A percentile compares a stretch with the other conserved stretches of the same genome.
These are phyloP conservation scores for Eutrema heterophyllum DNA, from an alignment of 345 rosid genomes.

Conservation along the genomic window DNA sequence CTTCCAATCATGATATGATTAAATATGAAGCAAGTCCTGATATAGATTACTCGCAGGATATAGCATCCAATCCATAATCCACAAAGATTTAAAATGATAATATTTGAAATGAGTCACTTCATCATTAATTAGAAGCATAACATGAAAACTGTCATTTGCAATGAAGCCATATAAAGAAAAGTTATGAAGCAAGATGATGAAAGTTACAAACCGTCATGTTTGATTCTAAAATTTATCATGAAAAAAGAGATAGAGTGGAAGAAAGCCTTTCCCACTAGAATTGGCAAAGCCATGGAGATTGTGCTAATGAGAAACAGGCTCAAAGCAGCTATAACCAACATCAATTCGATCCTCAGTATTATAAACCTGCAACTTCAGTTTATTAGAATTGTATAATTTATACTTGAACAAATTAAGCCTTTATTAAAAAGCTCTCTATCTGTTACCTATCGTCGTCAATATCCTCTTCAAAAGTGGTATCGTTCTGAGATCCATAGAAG, in stretches of 20 bases:
- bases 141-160: background rate
- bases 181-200: background rate
- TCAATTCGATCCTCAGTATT: background rate
- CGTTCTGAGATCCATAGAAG: background rate
- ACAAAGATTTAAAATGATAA: background rate
- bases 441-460: background rate
- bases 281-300: conserved; percentile 2
- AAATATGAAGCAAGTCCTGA: background rate
- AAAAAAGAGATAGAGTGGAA: background rate
- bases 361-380: background rate
- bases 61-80: conserved; percentile 5
- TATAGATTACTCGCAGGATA: background rate
- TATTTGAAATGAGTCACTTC: background rate
- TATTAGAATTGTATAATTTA: background rate
- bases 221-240: background rate
- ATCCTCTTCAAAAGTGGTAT: background rate
- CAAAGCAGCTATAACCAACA: conserved; percentile 6
- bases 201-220: conserved; percentile 1
- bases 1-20: conserved; percentile 13
- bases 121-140: background rate
- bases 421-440: background rate
- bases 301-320: conserved; percentile 14
- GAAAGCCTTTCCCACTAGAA: conserved; percentile 3
- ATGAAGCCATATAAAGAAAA: background rate
- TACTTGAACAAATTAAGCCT: background rate